Evolutionary conservation across 2,329 filamentous ascomycete species (phyloP), one percentile per base, ranked within the genome.

Genomic region (Hysterium pulicare): DNA sequence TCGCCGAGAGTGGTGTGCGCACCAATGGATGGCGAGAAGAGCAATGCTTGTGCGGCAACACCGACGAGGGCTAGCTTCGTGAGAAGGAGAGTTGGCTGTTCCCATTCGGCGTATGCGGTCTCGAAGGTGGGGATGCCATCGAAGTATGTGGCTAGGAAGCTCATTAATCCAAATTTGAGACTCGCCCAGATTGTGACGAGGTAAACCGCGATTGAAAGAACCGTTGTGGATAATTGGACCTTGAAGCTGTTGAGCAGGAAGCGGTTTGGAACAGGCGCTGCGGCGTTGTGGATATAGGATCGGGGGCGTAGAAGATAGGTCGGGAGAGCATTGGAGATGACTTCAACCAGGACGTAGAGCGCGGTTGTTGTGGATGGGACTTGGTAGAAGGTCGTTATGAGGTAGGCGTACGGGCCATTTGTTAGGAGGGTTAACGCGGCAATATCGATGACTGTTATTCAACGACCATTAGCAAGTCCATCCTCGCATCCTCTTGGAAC

Each of bases 351-450:
- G 38, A 89, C 76, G 26, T 81, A 81, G 30, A 78, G 71, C 22
- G 82, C 57, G 16, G 83, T 75, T 0, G 85, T 84, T 40, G 72
- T 66, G 20, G 78, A 71, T 20, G 78, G 77, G 52, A 94, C 76
- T 26, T 74, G 69, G 76, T 94, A 95, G 72, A 94, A 95, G 40
- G 82, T 82, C 22, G 76, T 75, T 21, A 95, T 74, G 33, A 96
- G 81, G 60, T 86, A 87, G 48, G 86, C 80, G 55, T 81, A 79
- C 33, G 90, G 91, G 16, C 85, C 79, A 67, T 89, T 83, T 42
- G 84, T 83, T 32, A 96, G 72, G 47, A 88, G 53, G 4, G 68
- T 66, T 33, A 75, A 65, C 16, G 65, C 62, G 35, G 62, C 56
- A 42, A 74, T 63, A 52, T 75, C 73, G 44, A 69, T 58, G 51